Conservation (phyloP, 2,329 filamentous ascomycete genomes). For the Claviceps arundinis region DNA sequence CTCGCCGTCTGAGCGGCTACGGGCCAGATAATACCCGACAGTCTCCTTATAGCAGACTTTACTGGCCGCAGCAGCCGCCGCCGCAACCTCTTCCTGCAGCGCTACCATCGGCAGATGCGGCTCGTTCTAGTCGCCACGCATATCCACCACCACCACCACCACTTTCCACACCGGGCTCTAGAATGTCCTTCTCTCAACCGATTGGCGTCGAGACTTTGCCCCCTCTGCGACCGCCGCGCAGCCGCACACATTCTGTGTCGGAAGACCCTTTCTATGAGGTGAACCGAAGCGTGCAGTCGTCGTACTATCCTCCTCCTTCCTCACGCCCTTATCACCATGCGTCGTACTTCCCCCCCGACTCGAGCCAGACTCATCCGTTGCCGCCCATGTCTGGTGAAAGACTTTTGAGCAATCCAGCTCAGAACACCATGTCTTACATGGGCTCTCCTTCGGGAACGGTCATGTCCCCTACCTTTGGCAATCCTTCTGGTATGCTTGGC, state of each 20-base stretch:
- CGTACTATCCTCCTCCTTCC: conserved; percentile 20
- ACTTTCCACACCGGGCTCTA: conserved; percentile 13
- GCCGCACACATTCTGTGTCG: conserved; percentile 20
- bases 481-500: conserved; percentile 16
- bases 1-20: conserved; percentile 20
- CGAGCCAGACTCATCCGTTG: conserved; percentile 17
- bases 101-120: conserved; percentile 2
- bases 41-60: conserved; percentile 16
- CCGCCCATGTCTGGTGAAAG: conserved; percentile 19
- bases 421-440: conserved; percentile 17
- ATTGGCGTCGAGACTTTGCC: conserved; percentile 23
- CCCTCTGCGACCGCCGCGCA: conserved; percentile 24
- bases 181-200: conserved; percentile 23
- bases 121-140: conserved; percentile 8
- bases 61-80: conserved; percentile 16
- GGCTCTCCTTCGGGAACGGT: conserved; percentile 18
- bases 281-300: conserved; percentile 14
- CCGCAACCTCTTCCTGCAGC: neutral
- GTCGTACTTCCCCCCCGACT: conserved; percentile 14
- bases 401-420: conserved; percentile 22
- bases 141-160: conserved; percentile 13
- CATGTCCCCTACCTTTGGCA: conserved; percentile 25
- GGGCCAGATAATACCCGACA: conserved; percentile 13
- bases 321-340: conserved; percentile 18
- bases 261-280: conserved; percentile 21